Percentiles rank a stretch among this genome's conserved stretches.
Evolutionary conservation across 140 eudicot species (phyloP).

Genomic region (Cichorium intybus): DNA sequence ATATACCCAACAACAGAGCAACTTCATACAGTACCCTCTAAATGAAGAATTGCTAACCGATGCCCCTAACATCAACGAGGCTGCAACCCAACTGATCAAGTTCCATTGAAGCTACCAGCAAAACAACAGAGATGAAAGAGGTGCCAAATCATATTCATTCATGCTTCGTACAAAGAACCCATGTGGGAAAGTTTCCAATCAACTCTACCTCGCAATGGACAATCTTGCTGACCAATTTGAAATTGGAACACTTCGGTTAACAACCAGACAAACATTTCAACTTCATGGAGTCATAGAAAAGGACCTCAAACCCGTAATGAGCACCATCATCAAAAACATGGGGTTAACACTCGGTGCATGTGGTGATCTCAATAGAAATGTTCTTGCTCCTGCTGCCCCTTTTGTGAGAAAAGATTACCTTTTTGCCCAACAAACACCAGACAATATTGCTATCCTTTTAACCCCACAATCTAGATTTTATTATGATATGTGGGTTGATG

Average conservation of each 20-base stretch:
- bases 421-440: slow-evolving; percentile 90
- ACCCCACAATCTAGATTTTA: slow-evolving; percentile 99
- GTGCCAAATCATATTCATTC: slow-evolving; percentile 74
- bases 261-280: slow-evolving; percentile 96
- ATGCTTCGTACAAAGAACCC: slow-evolving; percentile 99
- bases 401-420: slow-evolving; percentile 75
- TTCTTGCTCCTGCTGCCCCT: slow-evolving; percentile 98
- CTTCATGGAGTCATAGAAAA: slow-evolving; percentile 95
- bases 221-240: slow-evolving; percentile 96
- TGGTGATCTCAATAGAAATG: slow-evolving; percentile 97
- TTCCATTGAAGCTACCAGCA: slow-evolving; percentile 99
- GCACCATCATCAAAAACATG: slow-evolving; percentile 78
- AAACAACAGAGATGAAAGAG: slow-evolving; percentile 78
- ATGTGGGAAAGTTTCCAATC: slow-evolving; percentile 87
- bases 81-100: slow-evolving; percentile 92
- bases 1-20: no score
- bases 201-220: slow-evolving; percentile 92
- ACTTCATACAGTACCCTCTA: slow-evolving; percentile 89
- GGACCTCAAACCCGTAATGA: slow-evolving; percentile 93
- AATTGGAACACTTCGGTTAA: slow-evolving; percentile 86
- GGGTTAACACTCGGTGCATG: slow-evolving; percentile 99
- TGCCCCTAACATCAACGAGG: slow-evolving; percentile 80
- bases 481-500: slow-evolving; percentile 99
- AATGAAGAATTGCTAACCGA: slow-evolving; percentile 86
- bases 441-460: slow-evolving; percentile 81